Conservation (phyloP, 2,329 filamentous ascomycete genomes). For the Claviceps sp. region DNA sequence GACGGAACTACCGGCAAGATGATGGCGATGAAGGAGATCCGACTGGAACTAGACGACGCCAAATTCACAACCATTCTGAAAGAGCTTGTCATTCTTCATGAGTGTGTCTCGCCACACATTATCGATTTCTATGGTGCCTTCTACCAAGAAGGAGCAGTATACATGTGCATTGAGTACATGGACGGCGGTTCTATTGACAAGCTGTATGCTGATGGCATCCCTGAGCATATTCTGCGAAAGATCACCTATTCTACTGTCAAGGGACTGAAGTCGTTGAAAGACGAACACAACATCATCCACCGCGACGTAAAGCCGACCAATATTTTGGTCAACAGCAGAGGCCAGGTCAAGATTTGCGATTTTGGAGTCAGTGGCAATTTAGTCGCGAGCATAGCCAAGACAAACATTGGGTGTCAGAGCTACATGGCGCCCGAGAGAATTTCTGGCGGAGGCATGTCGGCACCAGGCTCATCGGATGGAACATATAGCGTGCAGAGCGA, state of each 20-base stretch:
- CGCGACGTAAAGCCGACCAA: slow-evolving; percentile 99
- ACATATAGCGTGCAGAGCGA: slow-evolving; percentile 97
- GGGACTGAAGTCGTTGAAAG: slow-evolving; percentile 85
- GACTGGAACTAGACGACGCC: slow-evolving; percentile 86
- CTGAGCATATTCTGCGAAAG: slow-evolving; percentile 76
- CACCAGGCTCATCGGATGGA: slow-evolving; percentile 56
- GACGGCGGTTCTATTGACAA: slow-evolving; percentile 97
- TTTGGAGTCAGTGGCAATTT: slow-evolving; percentile 95
- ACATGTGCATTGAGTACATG: slow-evolving; percentile 99
- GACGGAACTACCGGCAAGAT: slow-evolving; percentile 53
- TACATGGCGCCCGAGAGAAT: slow-evolving; percentile 99
- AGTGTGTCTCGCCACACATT: slow-evolving; percentile 89
- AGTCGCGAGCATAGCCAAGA: slow-evolving; percentile 94
- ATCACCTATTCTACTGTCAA: slow-evolving; percentile 82
- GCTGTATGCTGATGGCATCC: slow-evolving; percentile 79
- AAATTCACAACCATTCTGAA: slow-evolving; percentile 97
- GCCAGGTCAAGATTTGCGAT: slow-evolving; percentile 96
- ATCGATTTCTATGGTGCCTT: slow-evolving; percentile 99
- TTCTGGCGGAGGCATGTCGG: slow-evolving; percentile 67
- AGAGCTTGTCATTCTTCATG: slow-evolving; percentile 90
- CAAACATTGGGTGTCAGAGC: slow-evolving; percentile 96
- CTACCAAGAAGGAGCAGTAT: slow-evolving; percentile 96
- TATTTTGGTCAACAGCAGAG: slow-evolving; percentile 77
- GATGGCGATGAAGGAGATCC: slow-evolving; percentile 99
- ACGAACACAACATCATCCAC: slow-evolving; percentile 98